phyloP scores from a whole-genome alignment of 768 basidiomycete species.

The Podaxis pistillaris region DNA sequence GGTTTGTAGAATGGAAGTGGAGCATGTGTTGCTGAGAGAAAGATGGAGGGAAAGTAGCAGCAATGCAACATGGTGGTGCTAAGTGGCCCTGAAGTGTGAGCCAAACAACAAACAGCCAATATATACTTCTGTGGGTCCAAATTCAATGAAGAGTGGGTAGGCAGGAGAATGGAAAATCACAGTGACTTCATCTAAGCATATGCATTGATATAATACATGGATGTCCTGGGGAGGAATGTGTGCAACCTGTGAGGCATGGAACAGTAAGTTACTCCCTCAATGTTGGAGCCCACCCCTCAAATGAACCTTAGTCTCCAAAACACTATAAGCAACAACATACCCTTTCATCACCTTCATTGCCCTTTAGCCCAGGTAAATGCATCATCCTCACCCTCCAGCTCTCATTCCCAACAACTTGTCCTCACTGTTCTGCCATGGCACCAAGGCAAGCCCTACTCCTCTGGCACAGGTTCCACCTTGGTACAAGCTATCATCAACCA shows the following conservation, averaged over 20 bases:
- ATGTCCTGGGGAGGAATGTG: slow-evolving; percentile 81
- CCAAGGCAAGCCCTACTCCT: slow-evolving; percentile 55
- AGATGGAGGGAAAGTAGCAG: neutral
- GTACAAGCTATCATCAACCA: slow-evolving; percentile 62
- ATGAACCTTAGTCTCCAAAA: slow-evolving; percentile 45
- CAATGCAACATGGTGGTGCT: neutral
- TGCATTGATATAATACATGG: too few species aligned
- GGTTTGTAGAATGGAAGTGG: neutral
- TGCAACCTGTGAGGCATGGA: slow-evolving; percentile 76
- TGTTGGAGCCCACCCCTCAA: slow-evolving; percentile 12
- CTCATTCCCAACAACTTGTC: slow-evolving; percentile 34
- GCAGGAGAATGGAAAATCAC: too few species aligned
- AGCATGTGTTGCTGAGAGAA: neutral
- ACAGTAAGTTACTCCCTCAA: slow-evolving; percentile 34
- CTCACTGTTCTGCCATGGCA: slow-evolving; percentile 87
- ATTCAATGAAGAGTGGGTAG: neutral
- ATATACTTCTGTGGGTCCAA: neutral
- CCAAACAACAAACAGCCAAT: neutral
- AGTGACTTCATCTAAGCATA: too few species aligned
- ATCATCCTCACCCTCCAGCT: slow-evolving; percentile 30
- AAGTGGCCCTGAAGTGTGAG: neutral
- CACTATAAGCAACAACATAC: slow-evolving; percentile 85
- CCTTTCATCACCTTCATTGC: slow-evolving; percentile 92
- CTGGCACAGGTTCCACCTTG: slow-evolving; percentile 52
- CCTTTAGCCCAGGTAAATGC: slow-evolving; percentile 67